Conservation (phyloP, 2,329 filamentous ascomycete genomes). For the Fusarium compactum region DNA sequence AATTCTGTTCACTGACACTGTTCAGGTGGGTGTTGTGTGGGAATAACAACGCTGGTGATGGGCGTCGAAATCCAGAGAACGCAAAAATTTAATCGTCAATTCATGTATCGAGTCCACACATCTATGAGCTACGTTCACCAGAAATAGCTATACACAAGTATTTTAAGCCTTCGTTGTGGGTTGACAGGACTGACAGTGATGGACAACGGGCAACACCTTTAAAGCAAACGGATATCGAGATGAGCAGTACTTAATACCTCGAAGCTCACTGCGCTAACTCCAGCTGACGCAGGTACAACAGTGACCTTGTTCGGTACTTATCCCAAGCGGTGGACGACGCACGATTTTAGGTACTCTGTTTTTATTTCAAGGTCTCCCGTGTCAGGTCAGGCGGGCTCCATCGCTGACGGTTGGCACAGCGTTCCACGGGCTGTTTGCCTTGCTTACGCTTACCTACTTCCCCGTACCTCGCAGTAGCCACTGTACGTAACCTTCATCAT, state of each 20-base stretch:
- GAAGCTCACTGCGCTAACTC: not conserved
- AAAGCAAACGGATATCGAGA: not conserved
- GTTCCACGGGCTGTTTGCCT: conserved; percentile 9
- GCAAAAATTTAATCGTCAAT: no score
- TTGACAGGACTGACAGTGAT: not conserved
- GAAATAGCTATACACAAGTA: not conserved
- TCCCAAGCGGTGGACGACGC: fast-evolving
- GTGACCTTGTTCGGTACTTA: not conserved
- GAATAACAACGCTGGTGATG: no score
- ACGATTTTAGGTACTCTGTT: not conserved
- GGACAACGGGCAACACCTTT: not conserved
- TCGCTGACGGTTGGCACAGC: conserved; percentile 33
- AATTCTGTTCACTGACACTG: not conserved
- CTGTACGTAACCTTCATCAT: conserved; percentile 30
- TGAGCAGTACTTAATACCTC: not conserved
- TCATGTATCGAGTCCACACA: no score
- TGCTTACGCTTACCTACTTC: conserved; percentile 26
- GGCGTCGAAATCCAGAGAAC: no score
- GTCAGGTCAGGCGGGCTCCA: conserved; percentile 20
- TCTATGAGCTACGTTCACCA: not conserved
- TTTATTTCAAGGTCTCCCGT: not conserved
- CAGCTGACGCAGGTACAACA: not conserved
- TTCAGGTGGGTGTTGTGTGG: not conserved
- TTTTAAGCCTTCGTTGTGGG: not conserved
- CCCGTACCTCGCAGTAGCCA: conserved; percentile 12